phyloP scores from a whole-genome alignment of 371 early-diverging fungal species.

The Fennellomyces sp. region DNA sequence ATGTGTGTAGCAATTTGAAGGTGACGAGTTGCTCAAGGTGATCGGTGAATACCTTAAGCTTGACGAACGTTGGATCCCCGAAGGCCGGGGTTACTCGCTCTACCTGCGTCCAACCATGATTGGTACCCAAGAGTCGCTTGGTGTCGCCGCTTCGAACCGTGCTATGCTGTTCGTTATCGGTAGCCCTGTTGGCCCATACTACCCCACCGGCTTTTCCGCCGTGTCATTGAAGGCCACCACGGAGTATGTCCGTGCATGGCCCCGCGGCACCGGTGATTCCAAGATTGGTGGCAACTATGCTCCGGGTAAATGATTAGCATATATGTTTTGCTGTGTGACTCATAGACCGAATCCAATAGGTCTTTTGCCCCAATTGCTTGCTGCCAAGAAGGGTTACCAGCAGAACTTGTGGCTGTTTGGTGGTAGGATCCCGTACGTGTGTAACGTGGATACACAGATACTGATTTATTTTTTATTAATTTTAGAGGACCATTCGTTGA shows the following conservation, averaged over 20 bases:
- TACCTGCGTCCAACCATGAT: slow-evolving; percentile 97
- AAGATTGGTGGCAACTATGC: slow-evolving; percentile 93
- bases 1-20: slow-evolving; percentile 70
- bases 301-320: slow-evolving; percentile 27
- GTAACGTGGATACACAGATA: neutral
- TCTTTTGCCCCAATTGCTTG: slow-evolving; percentile 88
- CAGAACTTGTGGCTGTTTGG: slow-evolving; percentile 97
- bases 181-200: slow-evolving; percentile 97
- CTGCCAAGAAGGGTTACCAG: slow-evolving; percentile 83
- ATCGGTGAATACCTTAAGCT: slow-evolving; percentile 84
- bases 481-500: slow-evolving; percentile 74
- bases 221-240: slow-evolving; percentile 86
- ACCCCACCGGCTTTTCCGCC: slow-evolving; percentile 90
- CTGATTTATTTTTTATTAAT: neutral
- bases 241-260: slow-evolving; percentile 93
- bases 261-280: slow-evolving; percentile 93
- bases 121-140: slow-evolving; percentile 85
- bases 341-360: slow-evolving; percentile 24
- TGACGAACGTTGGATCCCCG: slow-evolving; percentile 90
- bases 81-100: slow-evolving; percentile 90
- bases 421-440: slow-evolving; percentile 13
- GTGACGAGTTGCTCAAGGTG: slow-evolving; percentile 79
- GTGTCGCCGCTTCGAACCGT: slow-evolving; percentile 72
- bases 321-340: neutral
- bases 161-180: slow-evolving; percentile 90